Evolutionary conservation across 1,139 yeast species (phyloP), one percentile per base, ranked within the genome.

Genomic region (Hansenula lynferdii): DNA sequence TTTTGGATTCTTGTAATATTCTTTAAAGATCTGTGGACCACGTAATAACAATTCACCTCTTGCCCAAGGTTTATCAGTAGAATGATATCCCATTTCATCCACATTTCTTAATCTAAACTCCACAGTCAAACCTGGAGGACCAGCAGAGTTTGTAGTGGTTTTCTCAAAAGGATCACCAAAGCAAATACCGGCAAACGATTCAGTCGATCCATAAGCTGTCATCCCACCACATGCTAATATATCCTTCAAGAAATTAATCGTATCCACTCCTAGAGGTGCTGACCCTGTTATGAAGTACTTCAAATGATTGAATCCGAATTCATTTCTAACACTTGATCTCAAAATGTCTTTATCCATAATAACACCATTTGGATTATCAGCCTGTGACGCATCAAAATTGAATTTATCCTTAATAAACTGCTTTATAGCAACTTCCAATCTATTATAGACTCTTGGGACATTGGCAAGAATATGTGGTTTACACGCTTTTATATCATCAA

Each of bases 191-290:
- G 82, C 81, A 59, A 75, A 74, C 2, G 79, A 64, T 57, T 80
- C 87, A 8, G 86, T 80, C 37, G 76, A 66, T 2, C 87, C 87
- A 54, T 80, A 80, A 25, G 85, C 85, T 9, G 62, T 45, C 38
- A 79, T 53, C 8, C 79, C 79, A 37, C 70, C 54, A 37, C 71
- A 70, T 3, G 19, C 24, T 34, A 80, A 64, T 3, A 74, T 67
- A 4, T 75, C 70, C 53, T 69, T 74, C 45, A 78, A 58, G 54
- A 76, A 77, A 39, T 60, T 60, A 33, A 75, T 60, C 14, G 78
- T 70, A 29, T 67, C 68, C 20, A 67, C 64, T 26, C 76, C 58
- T 40, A 77, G 68, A 15, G 85, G 85, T 12, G 85, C 85, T 21
- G 81, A 73, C 10, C 85, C 85, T 25, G 75, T 60, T 28, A 65